Percentiles rank a stretch among this genome's conserved stretches.
Evolutionary conservation across 2,329 filamentous ascomycete genomes (phyloP).

Genomic region (Fusarium chuoi): DNA sequence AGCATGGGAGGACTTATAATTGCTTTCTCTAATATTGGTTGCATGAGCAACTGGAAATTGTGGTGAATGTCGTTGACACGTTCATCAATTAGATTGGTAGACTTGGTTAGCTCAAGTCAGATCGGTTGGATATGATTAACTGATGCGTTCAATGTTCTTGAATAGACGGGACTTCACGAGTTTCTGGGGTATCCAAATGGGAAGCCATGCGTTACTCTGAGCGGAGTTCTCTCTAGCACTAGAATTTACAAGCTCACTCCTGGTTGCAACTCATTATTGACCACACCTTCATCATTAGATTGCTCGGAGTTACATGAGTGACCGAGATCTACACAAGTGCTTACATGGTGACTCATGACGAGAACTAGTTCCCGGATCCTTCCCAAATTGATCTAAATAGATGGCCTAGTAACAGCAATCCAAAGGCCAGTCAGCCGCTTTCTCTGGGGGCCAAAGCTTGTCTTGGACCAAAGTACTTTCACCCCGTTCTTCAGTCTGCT

Average conservation of each 20-base stretch:
- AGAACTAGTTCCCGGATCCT: background rate
- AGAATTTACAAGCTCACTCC: background rate
- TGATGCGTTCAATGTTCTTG: background rate
- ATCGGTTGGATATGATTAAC: background rate
- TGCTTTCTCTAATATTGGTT: background rate
- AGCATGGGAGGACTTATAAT: too few species aligned
- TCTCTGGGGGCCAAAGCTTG: background rate
- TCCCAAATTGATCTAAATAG: background rate
- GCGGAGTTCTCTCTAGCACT: rapidly evolving
- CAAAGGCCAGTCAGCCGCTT: background rate
- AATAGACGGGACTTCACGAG: background rate
- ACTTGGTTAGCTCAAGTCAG: background rate
- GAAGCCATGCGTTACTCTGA: too few species aligned
- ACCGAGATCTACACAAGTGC: background rate
- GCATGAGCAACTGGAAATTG: background rate
- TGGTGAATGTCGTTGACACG: background rate
- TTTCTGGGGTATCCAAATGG: too few species aligned
- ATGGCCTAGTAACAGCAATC: rapidly evolving
- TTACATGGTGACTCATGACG: background rate
- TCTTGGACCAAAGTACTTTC: background rate
- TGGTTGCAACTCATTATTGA: background rate
- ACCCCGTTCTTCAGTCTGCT: background rate
- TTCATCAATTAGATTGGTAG: background rate
- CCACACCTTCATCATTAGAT: background rate
- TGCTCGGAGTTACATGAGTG: too few species aligned